Evolutionary conservation across 495 filamentous ascomycete species (phyloP).

Genomic region (Friedmanniomyces endolithicus): DNA sequence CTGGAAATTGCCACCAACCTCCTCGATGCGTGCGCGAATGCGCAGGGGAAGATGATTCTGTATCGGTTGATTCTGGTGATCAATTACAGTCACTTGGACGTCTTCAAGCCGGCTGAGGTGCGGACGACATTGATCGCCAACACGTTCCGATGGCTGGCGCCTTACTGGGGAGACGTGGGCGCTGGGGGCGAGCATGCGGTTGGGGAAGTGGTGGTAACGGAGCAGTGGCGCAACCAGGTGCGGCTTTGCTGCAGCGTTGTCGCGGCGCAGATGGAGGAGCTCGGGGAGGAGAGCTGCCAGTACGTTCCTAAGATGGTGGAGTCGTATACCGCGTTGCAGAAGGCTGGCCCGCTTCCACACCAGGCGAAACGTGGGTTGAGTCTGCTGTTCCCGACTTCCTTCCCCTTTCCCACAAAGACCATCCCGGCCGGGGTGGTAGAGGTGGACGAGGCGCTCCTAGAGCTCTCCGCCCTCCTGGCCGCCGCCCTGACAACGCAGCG

Average conservation of each 20-base stretch:
- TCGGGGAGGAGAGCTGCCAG: conserved; percentile 68
- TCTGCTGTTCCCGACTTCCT: conserved; percentile 75
- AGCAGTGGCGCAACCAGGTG: conserved; percentile 87
- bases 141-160: conserved; percentile 80
- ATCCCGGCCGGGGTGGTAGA: conserved; percentile 46
- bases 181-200: conserved; percentile 5
- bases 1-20: conserved; percentile 84
- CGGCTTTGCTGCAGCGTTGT: conserved; percentile 84
- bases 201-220: conserved; percentile 54
- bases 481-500: conserved; percentile 57
- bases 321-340: conserved; percentile 68
- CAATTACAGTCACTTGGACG: conserved; percentile 65
- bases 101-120: conserved; percentile 68
- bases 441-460: conserved; percentile 84
- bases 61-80: conserved; percentile 90
- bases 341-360: conserved; percentile 47
- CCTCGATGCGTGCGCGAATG: conserved; percentile 75
- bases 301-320: conserved; percentile 85
- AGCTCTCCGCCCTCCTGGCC: conserved; percentile 77
- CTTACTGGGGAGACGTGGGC: conserved; percentile 72
- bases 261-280: conserved; percentile 63
- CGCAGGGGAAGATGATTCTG: conserved; percentile 86
- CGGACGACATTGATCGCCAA: conserved; percentile 61
- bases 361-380: conserved; percentile 60
- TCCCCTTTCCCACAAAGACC: conserved; percentile 71